Percentiles rank a stretch among this genome's conserved stretches.
Evolutionary conservation across 2,329 filamentous ascomycete genomes (phyloP).

Genomic region (Aspergillus pseudotamarii): DNA sequence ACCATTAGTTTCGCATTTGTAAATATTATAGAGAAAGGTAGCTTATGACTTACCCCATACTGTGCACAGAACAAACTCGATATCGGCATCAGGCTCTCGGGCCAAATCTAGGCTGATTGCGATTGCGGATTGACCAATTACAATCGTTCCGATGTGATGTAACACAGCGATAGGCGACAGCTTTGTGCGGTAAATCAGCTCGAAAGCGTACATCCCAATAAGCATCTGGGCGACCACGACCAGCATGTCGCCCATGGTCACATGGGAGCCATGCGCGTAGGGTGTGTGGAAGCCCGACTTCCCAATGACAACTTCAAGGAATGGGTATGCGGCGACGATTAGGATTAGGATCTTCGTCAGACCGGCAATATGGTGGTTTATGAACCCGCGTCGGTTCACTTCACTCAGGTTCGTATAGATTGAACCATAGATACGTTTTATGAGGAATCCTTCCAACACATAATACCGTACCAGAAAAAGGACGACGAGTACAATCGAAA

Average conservation of each 20-base stretch:
- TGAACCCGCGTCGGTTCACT: conserved; percentile 42
- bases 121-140: conserved; percentile 48
- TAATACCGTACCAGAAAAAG: conserved; percentile 48
- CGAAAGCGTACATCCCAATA: conserved; percentile 52
- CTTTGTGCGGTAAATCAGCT: conserved; percentile 47
- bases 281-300: conserved; percentile 34
- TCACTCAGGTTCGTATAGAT: conserved; percentile 42
- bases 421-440: conserved; percentile 37
- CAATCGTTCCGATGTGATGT: conserved; percentile 46
- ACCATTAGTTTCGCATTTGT: neutral
- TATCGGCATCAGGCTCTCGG: conserved; percentile 35
- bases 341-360: conserved; percentile 46
- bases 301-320: conserved; percentile 42
- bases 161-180: conserved; percentile 45
- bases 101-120: conserved; percentile 38
- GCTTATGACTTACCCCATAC: conserved; percentile 41
- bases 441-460: conserved; percentile 45
- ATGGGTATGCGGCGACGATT: conserved; percentile 45
- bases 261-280: conserved; percentile 29
- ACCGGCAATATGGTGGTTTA: conserved; percentile 52
- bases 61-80: conserved; percentile 42
- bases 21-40: neutral
- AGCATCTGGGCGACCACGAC: conserved; percentile 45
- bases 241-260: conserved; percentile 47
- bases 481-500: conserved; percentile 29